phyloP scores from a whole-genome alignment of 2,329 filamentous ascomycete genomes.

The Colletotrichum tofieldiae region DNA sequence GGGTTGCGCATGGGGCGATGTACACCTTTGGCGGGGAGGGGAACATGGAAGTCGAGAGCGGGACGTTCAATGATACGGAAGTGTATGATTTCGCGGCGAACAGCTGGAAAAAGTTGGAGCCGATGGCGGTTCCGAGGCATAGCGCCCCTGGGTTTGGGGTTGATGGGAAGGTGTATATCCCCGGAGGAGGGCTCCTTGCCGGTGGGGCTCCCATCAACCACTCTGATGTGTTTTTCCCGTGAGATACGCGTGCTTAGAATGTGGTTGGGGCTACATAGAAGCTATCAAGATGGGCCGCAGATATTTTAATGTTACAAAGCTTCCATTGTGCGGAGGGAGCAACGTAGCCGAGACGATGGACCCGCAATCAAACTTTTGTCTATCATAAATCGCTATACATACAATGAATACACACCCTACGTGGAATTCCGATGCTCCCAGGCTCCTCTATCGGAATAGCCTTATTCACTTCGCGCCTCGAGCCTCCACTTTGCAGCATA shows the following conservation, averaged over 20 bases:
- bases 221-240: neutral
- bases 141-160: constrained; percentile 51
- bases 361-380: neutral
- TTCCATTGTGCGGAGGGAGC: neutral
- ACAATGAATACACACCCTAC: neutral
- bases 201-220: neutral
- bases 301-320: neutral
- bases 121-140: constrained; percentile 54
- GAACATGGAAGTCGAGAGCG: constrained; percentile 45
- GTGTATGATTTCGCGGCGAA: constrained; percentile 49
- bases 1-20: constrained; percentile 47
- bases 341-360: neutral
- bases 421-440: accelerated
- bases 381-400: neutral
- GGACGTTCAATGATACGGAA: constrained; percentile 51
- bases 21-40: constrained; percentile 58
- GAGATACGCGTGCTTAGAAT: neutral
- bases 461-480: constrained; percentile 27
- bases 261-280: neutral
- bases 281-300: neutral
- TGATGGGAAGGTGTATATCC: constrained; percentile 51
- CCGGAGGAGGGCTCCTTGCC: constrained; percentile 50
- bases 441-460: accelerated
- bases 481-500: constrained; percentile 57
- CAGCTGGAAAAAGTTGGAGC: constrained; percentile 46